phyloP scores from a whole-genome alignment of 805 yeast genomes.

The Suhomyces emberorum region DNA sequence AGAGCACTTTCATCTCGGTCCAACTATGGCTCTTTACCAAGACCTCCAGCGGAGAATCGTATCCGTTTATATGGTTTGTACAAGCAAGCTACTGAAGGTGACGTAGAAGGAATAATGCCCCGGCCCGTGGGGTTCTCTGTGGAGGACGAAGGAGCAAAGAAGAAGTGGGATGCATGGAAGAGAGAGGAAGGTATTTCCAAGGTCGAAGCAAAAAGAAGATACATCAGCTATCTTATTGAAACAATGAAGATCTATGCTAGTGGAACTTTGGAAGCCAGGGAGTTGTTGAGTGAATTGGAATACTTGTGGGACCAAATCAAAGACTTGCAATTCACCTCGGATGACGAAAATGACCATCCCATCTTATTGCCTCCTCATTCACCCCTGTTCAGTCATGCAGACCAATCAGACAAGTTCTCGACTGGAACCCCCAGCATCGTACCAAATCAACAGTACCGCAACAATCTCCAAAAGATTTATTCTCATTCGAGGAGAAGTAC shows the following conservation, averaged over 20 bases:
- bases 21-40: conserved; percentile 59
- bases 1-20: conserved; percentile 65
- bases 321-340: conserved; percentile 36
- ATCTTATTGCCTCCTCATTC: conserved; percentile 30
- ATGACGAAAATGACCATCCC: conserved; percentile 27
- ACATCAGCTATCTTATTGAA: conserved; percentile 64
- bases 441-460: conserved; percentile 27
- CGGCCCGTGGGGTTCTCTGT: conserved; percentile 59
- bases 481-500: conserved; percentile 42
- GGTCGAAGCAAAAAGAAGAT: conserved; percentile 71
- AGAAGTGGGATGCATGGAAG: conserved; percentile 88
- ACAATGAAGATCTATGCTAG: conserved; percentile 71
- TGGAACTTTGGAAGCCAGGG: conserved; percentile 64
- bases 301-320: conserved; percentile 71
- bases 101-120: conserved; percentile 64
- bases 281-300: conserved; percentile 64
- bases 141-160: conserved; percentile 64
- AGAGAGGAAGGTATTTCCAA: conserved; percentile 62
- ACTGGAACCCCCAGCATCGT: conserved; percentile 30
- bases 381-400: conserved; percentile 31
- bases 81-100: conserved; percentile 88
- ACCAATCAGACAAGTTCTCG: conserved; percentile 34
- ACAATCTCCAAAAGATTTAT: conserved; percentile 40
- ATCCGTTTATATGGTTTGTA: conserved; percentile 74
- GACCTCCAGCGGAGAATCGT: conserved; percentile 73